Percentiles rank a stretch among this genome's conserved stretches.
These are phyloP conservation scores for Schwanniomyces polymorphus DNA, from an alignment of 805 yeast genomes.

Conservation along the genomic window DNA sequence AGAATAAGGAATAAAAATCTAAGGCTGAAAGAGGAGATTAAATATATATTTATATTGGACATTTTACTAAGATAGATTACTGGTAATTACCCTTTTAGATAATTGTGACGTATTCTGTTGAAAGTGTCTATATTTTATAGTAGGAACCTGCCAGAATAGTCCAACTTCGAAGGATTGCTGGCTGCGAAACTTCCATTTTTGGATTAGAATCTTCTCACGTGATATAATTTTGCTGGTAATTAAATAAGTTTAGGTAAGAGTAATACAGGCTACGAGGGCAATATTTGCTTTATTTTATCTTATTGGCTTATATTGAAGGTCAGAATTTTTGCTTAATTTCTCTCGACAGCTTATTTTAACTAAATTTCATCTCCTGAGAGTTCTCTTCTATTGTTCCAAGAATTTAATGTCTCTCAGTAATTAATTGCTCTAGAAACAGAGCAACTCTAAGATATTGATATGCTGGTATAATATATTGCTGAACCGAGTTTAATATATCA, in stretches of 20 bases:
- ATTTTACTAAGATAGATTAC: background rate
- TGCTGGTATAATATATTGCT: too few relatives aligned
- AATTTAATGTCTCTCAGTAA: too few relatives aligned
- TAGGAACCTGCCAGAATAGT: too few relatives aligned
- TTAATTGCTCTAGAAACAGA: too few relatives aligned
- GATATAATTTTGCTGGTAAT: background rate
- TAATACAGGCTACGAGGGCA: background rate
- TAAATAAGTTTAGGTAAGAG: background rate
- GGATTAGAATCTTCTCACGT: background rate
- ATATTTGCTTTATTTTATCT: background rate
- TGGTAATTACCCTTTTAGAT: background rate
- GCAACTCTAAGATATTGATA: too few relatives aligned
- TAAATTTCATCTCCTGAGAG: background rate
- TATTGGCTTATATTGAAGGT: background rate
- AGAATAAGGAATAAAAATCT: background rate
- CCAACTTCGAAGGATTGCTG: background rate
- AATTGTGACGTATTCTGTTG: background rate
- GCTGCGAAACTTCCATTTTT: slow-evolving; percentile 5
- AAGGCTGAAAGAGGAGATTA: background rate
- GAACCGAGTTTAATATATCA: too few relatives aligned
- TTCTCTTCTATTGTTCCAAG: too few relatives aligned
- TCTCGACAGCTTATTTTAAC: background rate
- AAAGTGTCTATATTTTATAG: background rate
- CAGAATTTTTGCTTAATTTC: background rate
- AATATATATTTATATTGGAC: background rate